Percentiles rank a stretch among this genome's conserved stretches.
These are phyloP conservation scores for Tulasnella sp. DNA, from an alignment of 768 basidiomycete species.

Conservation along the genomic window DNA sequence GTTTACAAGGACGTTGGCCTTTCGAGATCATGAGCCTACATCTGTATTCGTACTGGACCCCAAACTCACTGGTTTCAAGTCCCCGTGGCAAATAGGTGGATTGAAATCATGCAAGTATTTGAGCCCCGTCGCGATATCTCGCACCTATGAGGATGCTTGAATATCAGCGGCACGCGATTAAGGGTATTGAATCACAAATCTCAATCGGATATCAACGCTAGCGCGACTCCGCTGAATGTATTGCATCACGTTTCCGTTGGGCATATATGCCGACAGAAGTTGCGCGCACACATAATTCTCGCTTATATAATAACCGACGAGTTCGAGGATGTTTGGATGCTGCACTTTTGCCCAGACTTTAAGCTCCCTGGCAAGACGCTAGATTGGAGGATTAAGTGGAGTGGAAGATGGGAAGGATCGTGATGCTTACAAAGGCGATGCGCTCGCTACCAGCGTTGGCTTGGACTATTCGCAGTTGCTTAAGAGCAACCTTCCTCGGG, in stretches of 20 bases:
- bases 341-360: not conserved
- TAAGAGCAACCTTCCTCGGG: too few relatives aligned
- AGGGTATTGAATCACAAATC: not conserved
- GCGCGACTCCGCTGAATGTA: not conserved
- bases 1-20: not conserved
- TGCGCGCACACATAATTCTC: not conserved
- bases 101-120: not conserved
- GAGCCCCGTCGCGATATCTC: not conserved
- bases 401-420: constrained; percentile 10
- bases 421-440: not conserved
- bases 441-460: constrained; percentile 32
- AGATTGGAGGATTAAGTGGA: not conserved
- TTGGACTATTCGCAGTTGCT: too few relatives aligned
- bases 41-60: not conserved
- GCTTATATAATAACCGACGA: not conserved
- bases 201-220: not conserved
- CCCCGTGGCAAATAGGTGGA: not conserved
- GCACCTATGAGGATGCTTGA: not conserved
- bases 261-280: not conserved
- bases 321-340: not conserved
- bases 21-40: not conserved
- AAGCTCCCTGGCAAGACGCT: not conserved
- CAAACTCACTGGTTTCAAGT: not conserved
- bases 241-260: not conserved
- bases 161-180: not conserved